Conservation (phyloP, 768 basidiomycete genomes). For the Astraeus odoratus region DNA sequence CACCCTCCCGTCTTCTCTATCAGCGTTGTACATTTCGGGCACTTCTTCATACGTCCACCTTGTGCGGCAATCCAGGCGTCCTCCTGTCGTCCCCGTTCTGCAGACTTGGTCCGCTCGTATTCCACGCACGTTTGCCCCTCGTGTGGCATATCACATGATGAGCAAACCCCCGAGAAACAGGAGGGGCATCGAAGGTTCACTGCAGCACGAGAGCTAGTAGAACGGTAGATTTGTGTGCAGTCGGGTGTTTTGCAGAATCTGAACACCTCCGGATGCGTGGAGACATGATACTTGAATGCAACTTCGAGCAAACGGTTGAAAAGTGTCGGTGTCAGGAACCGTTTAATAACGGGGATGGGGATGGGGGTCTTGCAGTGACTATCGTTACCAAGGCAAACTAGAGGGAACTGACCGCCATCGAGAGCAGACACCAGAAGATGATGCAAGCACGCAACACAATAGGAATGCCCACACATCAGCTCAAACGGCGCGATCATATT, state of each 20-base stretch:
- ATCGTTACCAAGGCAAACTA: constrained; percentile 63
- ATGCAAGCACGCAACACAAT: constrained; percentile 56
- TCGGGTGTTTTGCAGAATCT: constrained; percentile 76
- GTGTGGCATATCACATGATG: constrained; percentile 51
- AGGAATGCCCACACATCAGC: constrained; percentile 58
- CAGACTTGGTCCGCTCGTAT: constrained; percentile 14
- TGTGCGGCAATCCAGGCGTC: constrained; percentile 52
- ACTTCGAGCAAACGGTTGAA: constrained; percentile 51
- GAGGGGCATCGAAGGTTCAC: constrained; percentile 53
- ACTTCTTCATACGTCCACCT: constrained; percentile 54
- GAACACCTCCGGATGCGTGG: constrained; percentile 29
- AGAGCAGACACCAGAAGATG: constrained; percentile 51
- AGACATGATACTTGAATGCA: constrained; percentile 37
- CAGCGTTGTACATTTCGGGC: constrained; percentile 61
- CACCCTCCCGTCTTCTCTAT: constrained; percentile 73
- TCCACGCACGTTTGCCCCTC: constrained; percentile 57
- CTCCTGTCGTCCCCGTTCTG: constrained; percentile 32
- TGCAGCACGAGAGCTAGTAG: constrained; percentile 34
- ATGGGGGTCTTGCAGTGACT: constrained; percentile 50
- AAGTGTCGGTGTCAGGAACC: constrained; percentile 42
- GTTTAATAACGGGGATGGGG: constrained; percentile 44
- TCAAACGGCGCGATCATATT: constrained; percentile 34
- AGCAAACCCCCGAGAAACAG: constrained; percentile 60
- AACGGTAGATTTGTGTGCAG: constrained; percentile 66
- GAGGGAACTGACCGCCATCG: constrained; percentile 53